A percentile compares a stretch with the other conserved stretches of the same genome.
Conservation (phyloP, 345 rosid species). For the Cardamine resedifolia region DNA sequence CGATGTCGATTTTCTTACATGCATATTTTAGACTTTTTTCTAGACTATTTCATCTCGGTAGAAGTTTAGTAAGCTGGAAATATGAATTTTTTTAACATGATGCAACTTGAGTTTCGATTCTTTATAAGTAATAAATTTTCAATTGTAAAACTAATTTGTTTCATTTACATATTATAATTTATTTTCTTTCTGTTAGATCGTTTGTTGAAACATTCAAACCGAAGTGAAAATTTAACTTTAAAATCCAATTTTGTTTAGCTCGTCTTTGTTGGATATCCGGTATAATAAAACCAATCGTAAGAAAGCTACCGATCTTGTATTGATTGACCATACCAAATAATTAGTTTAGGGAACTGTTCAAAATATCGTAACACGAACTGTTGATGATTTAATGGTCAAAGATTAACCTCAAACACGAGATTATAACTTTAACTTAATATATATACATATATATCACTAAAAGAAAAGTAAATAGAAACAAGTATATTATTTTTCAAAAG, state of each 20-base stretch:
- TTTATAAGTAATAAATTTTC: neutral
- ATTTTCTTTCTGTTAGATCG: neutral
- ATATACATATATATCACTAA: neutral
- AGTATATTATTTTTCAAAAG: conserved; percentile 1
- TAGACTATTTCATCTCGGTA: neutral
- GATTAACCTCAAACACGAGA: conserved; percentile 14
- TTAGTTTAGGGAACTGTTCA: neutral
- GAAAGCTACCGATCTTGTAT: conserved; percentile 4
- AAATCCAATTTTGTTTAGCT: neutral
- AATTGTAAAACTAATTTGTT: neutral
- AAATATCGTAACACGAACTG: conserved; percentile 10
- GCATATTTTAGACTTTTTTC: too few relatives aligned
- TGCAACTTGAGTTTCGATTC: neutral
- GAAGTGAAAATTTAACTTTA: neutral
- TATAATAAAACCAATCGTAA: neutral
- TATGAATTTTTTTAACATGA: neutral
- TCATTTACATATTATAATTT: neutral
- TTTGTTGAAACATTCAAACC: neutral
- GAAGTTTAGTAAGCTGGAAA: neutral
- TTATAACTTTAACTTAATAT: conserved; percentile 7
- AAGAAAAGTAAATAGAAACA: conserved; percentile 8
- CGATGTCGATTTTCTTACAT: too few relatives aligned
- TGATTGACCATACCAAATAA: conserved; percentile 4
- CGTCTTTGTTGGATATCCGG: neutral
- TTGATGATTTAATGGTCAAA: conserved; percentile 39